Evolutionary conservation across 768 basidiomycete species (phyloP).

Genomic region (Paxillus rubicundulus): DNA sequence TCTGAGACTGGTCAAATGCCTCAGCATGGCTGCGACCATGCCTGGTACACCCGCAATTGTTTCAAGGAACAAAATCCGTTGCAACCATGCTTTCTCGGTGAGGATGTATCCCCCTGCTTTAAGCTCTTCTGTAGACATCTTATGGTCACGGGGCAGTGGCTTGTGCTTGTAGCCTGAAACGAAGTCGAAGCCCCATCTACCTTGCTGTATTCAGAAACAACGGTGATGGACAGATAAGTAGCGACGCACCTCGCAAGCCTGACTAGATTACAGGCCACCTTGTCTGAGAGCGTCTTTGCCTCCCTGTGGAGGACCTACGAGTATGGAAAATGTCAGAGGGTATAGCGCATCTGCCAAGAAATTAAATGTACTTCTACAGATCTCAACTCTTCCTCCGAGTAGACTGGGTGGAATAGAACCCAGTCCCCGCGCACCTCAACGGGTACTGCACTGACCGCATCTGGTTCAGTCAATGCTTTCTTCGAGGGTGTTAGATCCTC

Average conservation of each 20-base stretch:
- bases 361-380: slow-evolving; percentile 57
- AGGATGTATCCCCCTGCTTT: slow-evolving; percentile 72
- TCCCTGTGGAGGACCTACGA: slow-evolving; percentile 66
- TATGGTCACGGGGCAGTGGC: slow-evolving; percentile 54
- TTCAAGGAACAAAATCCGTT: slow-evolving; percentile 73
- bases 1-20: slow-evolving; percentile 86
- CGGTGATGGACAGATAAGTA: slow-evolving; percentile 2
- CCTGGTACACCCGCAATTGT: slow-evolving; percentile 93
- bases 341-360: background rate
- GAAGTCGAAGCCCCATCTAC: slow-evolving; percentile 72
- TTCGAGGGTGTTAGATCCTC: slow-evolving; percentile 26
- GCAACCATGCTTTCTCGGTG: slow-evolving; percentile 72
- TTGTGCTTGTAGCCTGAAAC: slow-evolving; percentile 84
- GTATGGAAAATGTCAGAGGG: slow-evolving; percentile 5
- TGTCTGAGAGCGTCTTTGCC: slow-evolving; percentile 67
- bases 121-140: slow-evolving; percentile 71
- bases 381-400: slow-evolving; percentile 68
- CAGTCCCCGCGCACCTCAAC: slow-evolving; percentile 69
- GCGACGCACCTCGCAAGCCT: slow-evolving; percentile 44
- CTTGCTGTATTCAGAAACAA: slow-evolving; percentile 1
- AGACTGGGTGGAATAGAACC: slow-evolving; percentile 94
- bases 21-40: slow-evolving; percentile 86
- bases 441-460: slow-evolving; percentile 54
- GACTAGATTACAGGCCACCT: slow-evolving; percentile 65
- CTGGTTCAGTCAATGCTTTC: slow-evolving; percentile 24